Conservation (phyloP, 495 filamentous ascomycete species). For the Melanomma pulvis-pyrius region DNA sequence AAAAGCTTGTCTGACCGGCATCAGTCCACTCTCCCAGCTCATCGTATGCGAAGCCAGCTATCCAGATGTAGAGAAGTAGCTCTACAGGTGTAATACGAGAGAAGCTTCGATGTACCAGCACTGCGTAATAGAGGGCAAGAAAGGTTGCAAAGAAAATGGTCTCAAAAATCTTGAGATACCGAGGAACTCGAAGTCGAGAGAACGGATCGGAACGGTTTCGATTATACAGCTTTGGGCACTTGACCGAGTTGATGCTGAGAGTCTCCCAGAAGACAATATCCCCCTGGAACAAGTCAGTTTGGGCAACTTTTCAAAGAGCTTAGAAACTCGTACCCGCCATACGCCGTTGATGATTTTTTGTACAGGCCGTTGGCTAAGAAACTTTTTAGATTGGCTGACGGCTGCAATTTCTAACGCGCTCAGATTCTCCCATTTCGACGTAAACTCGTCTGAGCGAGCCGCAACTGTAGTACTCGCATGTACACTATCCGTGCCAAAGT, state of each 20-base stretch:
- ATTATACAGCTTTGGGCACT: constrained; percentile 82
- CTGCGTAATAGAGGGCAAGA: constrained; percentile 79
- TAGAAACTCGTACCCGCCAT: constrained; percentile 59
- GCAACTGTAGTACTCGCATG: constrained; percentile 32
- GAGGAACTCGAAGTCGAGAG: constrained; percentile 83
- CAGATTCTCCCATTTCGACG: constrained; percentile 70
- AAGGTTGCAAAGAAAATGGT: constrained; percentile 84
- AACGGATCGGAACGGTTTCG: constrained; percentile 63
- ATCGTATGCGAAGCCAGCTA: constrained; percentile 85
- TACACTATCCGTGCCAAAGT: constrained; percentile 38
- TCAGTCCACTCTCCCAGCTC: constrained; percentile 51
- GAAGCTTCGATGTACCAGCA: constrained; percentile 64
- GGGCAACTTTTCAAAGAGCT: neutral
- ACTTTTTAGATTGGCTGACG: constrained; percentile 86
- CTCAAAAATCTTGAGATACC: constrained; percentile 88
- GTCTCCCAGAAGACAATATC: constrained; percentile 92
- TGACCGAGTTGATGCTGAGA: constrained; percentile 72
- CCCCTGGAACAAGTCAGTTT: constrained; percentile 48
- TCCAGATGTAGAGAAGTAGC: constrained; percentile 66
- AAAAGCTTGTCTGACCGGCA: constrained; percentile 38
- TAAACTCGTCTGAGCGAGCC: constrained; percentile 58
- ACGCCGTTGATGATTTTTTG: constrained; percentile 88
- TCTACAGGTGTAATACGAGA: constrained; percentile 55
- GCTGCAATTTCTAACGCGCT: constrained; percentile 91
- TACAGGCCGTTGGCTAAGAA: constrained; percentile 81